Evolutionary conservation across 2,329 filamentous ascomycete genomes (phyloP).

Genomic region (Clarireedia paspali): DNA sequence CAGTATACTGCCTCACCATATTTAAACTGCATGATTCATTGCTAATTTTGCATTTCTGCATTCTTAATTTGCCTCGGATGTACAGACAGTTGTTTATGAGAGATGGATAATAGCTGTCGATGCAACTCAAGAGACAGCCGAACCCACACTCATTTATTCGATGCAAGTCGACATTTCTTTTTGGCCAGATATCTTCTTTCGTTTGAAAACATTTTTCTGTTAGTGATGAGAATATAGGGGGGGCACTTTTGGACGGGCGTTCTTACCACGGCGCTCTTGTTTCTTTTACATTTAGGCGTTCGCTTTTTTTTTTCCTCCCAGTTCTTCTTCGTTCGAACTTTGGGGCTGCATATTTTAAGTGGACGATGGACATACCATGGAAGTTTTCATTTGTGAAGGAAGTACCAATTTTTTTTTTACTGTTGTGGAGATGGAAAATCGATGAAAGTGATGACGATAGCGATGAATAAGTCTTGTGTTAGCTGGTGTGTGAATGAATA

Average conservation of each 20-base stretch:
- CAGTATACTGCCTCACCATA: slow-evolving; percentile 1
- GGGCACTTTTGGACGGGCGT: slow-evolving; percentile 14
- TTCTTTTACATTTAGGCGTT: neutral
- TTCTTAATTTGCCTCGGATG: slow-evolving; percentile 28
- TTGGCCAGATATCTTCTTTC: slow-evolving; percentile 11
- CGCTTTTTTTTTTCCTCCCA: neutral
- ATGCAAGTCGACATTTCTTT: slow-evolving; percentile 10
- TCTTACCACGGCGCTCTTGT: slow-evolving; percentile 11
- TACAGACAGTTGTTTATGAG: slow-evolving; percentile 19
- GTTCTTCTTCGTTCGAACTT: slow-evolving; percentile 5
- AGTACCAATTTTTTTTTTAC: slow-evolving; percentile 4
- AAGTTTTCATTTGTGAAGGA: slow-evolving; percentile 15
- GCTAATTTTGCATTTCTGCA: slow-evolving; percentile 10
- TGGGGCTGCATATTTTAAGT: slow-evolving; percentile 16
- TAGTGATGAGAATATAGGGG: slow-evolving; percentile 17
- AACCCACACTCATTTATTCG: slow-evolving; percentile 20
- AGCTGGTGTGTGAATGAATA: slow-evolving; percentile 1
- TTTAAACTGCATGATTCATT: slow-evolving; percentile 3
- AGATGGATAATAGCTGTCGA: slow-evolving; percentile 21
- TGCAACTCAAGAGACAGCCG: slow-evolving; percentile 10
- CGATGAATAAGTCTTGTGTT: slow-evolving; percentile 2
- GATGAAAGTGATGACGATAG: neutral
- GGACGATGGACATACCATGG: slow-evolving; percentile 21
- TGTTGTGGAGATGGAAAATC: neutral
- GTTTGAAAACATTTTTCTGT: slow-evolving; percentile 12